A percentile compares a stretch with the other conserved stretches of the same genome.
phyloP scores from a whole-genome alignment of 129 eudicot genomes.

The Glebionis coronaria region DNA sequence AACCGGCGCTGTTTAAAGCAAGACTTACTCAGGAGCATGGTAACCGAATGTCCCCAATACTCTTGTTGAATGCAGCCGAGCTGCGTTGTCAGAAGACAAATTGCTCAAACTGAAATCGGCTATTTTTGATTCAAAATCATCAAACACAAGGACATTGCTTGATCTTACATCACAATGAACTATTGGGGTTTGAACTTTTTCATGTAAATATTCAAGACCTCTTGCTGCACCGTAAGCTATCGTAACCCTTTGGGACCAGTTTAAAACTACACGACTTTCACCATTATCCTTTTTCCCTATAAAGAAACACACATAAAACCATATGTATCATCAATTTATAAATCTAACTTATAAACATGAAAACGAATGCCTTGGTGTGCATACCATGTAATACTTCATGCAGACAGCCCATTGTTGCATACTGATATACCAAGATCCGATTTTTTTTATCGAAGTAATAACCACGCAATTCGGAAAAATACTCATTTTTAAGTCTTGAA shows the following conservation, averaged over 20 bases:
- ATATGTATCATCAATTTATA: background rate
- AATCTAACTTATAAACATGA: background rate
- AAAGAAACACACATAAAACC: background rate
- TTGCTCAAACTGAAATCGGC: slow-evolving; percentile 43
- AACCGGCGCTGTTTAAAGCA: background rate
- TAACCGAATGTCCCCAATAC: slow-evolving; percentile 50
- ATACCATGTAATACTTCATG: slow-evolving; percentile 77
- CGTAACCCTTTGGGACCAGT: slow-evolving; percentile 34
- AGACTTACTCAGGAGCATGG: slow-evolving; percentile 48
- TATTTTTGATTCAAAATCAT: slow-evolving; percentile 39
- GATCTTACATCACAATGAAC: slow-evolving; percentile 44
- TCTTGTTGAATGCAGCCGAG: slow-evolving; percentile 44
- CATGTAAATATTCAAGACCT: slow-evolving; percentile 44
- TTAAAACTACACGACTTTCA: slow-evolving; percentile 48
- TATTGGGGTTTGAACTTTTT: slow-evolving; percentile 36
- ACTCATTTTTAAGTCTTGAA: slow-evolving; percentile 45
- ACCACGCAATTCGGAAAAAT: slow-evolving; percentile 28
- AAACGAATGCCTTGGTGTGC: background rate
- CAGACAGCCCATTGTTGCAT: slow-evolving; percentile 36
- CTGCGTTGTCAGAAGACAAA: slow-evolving; percentile 42
- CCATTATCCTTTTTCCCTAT: slow-evolving; percentile 70
- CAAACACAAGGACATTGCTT: slow-evolving; percentile 39
- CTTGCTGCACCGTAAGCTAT: slow-evolving; percentile 43
- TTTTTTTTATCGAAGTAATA: slow-evolving; percentile 30
- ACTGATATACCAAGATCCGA: slow-evolving; percentile 46